Percentiles rank a stretch among this genome's conserved stretches.
phyloP scores from a whole-genome alignment of 1,284 basidiomycete genomes.

The Veloboletus limbatus region DNA sequence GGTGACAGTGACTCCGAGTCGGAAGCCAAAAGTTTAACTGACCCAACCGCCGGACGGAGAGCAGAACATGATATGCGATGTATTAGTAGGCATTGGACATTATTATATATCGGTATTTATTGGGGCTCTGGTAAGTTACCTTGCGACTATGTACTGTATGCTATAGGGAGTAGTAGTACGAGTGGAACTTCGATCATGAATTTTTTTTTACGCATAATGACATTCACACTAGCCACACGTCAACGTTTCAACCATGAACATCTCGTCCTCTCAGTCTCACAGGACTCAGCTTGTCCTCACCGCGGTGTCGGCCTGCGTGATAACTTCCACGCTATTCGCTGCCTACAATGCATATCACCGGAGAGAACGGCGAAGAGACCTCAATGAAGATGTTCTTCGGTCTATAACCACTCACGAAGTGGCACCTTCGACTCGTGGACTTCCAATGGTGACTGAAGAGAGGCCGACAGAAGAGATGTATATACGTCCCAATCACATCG shows the following conservation, averaged over 20 bases:
- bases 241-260: slow-evolving; percentile 26
- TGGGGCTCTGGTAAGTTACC: slow-evolving; percentile 9
- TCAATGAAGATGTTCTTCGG: slow-evolving; percentile 54
- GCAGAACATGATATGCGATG: slow-evolving; percentile 10
- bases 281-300: slow-evolving; percentile 57
- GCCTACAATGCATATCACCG: slow-evolving; percentile 53
- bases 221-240: too few species aligned
- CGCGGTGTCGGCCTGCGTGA: slow-evolving; percentile 59
- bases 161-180: neutral
- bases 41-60: neutral
- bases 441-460: slow-evolving; percentile 5
- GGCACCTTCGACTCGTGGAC: slow-evolving; percentile 15
- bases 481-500: slow-evolving; percentile 15
- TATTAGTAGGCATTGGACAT: slow-evolving; percentile 15
- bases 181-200: neutral
- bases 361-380: slow-evolving; percentile 48
- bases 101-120: slow-evolving; percentile 34
- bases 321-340: slow-evolving; percentile 55
- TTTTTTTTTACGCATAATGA: neutral
- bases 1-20: neutral
- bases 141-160: slow-evolving; percentile 6
- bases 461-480: slow-evolving; percentile 14
- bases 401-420: slow-evolving; percentile 43
- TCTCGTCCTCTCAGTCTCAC: slow-evolving; percentile 38
- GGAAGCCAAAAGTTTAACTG: neutral